Evolutionary conservation across 495 filamentous ascomycete genomes (phyloP), one percentile per base, ranked within the genome.

Genomic region (Xylona heveae): DNA sequence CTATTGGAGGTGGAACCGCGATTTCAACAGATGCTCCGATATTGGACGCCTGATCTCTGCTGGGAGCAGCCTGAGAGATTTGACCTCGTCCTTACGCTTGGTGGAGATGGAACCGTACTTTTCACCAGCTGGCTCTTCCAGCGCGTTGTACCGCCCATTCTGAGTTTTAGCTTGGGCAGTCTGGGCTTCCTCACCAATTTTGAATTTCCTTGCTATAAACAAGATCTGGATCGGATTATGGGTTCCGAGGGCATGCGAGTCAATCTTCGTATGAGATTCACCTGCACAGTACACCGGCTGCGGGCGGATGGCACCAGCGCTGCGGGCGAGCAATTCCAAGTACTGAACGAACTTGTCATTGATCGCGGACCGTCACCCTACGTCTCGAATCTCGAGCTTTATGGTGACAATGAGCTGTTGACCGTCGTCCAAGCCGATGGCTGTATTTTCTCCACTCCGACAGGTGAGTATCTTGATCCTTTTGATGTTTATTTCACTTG

Each of bases 121-220:
- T 95, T 91, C 46, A 79, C 88, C 0, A 82, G 73, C 43, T 97
- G 90, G 85, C 59, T 97, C 19, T 97, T 97, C 49, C 88, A 97
- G 59, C 62, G 80, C n/a, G 73, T 95, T 33, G 85, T 94, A 2
- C 84, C 84, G 4, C 84, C 84, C 0, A 73, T 91, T 7, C 62
- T 94, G 26, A 81, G 74, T 37, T 94, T 93, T 56, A 77, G 75
- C 24, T 60, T 94, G 8, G 84, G 84, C 15, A 82, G 76, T 38
- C 63, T 94, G 3, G 84, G 84, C 23, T 94, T 94, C 57, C 54
- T 94, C 31, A 94, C 84, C 2, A 92, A 72, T 45, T 94, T 93
- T 45, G 73, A 94, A 43, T 97, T 88, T 44, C 58, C 71, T 28
- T 55, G 65, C 37, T 91, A 83, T 56, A 78, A 80, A 49, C 58